Evolutionary conservation across 345 rosid genomes (phyloP), one percentile per base, ranked within the genome.

Genomic region (Bruguiera gymnorhiza): DNA sequence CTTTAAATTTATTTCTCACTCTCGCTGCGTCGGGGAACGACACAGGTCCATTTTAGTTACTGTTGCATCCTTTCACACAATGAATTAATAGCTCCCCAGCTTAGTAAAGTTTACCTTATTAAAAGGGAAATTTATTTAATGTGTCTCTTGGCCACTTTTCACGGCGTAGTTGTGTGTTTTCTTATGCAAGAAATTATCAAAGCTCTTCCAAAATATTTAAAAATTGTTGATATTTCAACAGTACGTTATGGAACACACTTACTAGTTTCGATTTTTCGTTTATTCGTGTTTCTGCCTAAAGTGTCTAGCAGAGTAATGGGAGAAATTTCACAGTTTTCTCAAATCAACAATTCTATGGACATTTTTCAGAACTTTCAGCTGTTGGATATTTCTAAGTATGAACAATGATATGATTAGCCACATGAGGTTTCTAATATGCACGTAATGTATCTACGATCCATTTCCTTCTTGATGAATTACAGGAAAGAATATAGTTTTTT

Each of bases 371-470:
- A 88, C 81, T 91, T 93, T 53, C 87, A 94, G 54, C 76, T 91
- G 59, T 85, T 82, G 39, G 78, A 89, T 77, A 73, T 88, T 70
- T 79, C 89, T 48, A 92, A 86, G 62, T 89, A 94, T 70, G 92
- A 94, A 87, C 86, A 92, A 78, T 95, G 99, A 97, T 95, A 95
- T 86, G 97, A 94, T 75, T 97, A 90, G 72, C 87, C 94, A 39
- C 97, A 95, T 62, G 81, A 75, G 59, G 98, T 98, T 62, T 84
- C 87, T 31, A 86, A 87, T 50, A 79, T 95, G 81, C 97, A 92
- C 92, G 98, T 86, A 50, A 7, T 34, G 43, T 69, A 57, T 53
- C 2, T 39, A 20, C 20, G 24, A 23, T 31, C 64, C 31, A 55
- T 56, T 20, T 21, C 31, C 26, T 65, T 37, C 54, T 16, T 13